A percentile compares a stretch with the other conserved stretches of the same genome.
Conservation (phyloP, 208 protist species). For the Lotmaria passim region DNA sequence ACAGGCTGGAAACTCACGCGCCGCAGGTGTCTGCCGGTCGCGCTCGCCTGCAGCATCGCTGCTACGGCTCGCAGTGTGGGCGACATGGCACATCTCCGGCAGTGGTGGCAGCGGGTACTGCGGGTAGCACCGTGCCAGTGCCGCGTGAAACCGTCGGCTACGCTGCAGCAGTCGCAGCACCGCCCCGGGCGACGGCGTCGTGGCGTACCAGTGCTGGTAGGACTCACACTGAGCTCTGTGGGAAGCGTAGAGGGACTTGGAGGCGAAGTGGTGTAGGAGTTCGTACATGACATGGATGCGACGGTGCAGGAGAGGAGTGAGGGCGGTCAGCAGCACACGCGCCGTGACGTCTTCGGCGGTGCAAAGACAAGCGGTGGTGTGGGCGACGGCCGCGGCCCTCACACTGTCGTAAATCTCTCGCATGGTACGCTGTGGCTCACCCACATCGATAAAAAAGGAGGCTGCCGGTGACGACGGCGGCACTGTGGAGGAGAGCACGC, state of each 20-base stretch:
- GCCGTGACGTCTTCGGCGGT: conserved; percentile 41
- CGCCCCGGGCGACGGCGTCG: conserved; percentile 51
- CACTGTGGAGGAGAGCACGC: not conserved
- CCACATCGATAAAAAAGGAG: not conserved
- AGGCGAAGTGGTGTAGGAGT: conserved; percentile 62
- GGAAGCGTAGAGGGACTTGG: conserved; percentile 45
- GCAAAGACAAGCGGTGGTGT: conserved; percentile 20
- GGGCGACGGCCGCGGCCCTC: conserved; percentile 12
- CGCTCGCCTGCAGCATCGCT: no score
- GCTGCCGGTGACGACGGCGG: not conserved
- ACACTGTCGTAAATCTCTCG: conserved; percentile 9
- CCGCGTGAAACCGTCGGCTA: conserved; percentile 39
- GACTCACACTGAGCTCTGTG: conserved; percentile 44
- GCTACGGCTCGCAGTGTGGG: no score
- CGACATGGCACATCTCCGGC: not conserved
- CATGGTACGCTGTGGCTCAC: not conserved
- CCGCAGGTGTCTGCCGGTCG: not conserved
- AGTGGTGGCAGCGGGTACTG: conserved; percentile 11
- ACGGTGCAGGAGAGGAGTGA: conserved; percentile 59
- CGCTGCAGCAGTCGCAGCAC: conserved; percentile 67
- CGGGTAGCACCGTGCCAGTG: conserved; percentile 44
- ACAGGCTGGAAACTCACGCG: not conserved
- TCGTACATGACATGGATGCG: conserved; percentile 79
- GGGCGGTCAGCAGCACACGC: conserved; percentile 43
- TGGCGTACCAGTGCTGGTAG: conserved; percentile 66